These are phyloP conservation scores for Neofusicoccum ribis DNA, from an alignment of 2,329 filamentous ascomycete genomes.

Conservation along the genomic window DNA sequence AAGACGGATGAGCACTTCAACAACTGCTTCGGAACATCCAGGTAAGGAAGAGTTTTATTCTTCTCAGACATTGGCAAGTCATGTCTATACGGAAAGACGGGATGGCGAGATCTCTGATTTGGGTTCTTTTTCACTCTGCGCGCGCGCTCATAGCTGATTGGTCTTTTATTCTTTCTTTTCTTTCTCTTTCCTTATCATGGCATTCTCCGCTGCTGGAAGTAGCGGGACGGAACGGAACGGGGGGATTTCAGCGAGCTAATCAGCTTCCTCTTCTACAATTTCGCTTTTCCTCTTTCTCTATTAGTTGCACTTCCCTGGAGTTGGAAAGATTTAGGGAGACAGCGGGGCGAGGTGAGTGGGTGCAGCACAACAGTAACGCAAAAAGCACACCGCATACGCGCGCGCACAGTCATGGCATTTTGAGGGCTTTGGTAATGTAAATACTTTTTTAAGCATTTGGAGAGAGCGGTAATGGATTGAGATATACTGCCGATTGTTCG, in stretches of 20 bases:
- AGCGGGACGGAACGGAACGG: background rate
- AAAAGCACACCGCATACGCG: too few relatives aligned
- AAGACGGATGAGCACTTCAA: background rate
- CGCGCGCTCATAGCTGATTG: too few relatives aligned
- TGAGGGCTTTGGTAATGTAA: too few relatives aligned
- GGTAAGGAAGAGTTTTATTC: background rate
- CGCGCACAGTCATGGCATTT: too few relatives aligned
- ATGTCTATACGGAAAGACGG: background rate
- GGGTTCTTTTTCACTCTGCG: too few relatives aligned
- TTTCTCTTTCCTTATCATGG: background rate
- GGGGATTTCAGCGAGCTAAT: too few relatives aligned
- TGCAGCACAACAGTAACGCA: too few relatives aligned
- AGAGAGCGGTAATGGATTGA: too few relatives aligned
- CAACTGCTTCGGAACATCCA: background rate
- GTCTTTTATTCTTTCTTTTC: background rate
- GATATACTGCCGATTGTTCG: too few relatives aligned
- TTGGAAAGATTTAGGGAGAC: background rate
- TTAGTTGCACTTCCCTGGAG: constrained; percentile 13
- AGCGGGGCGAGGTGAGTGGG: too few relatives aligned
- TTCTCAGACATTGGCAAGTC: background rate
- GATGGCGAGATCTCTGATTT: background rate
- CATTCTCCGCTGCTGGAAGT: background rate
- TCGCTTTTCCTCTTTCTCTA: background rate
- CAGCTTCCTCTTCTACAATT: background rate
- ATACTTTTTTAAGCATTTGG: too few relatives aligned